Evolutionary conservation across 73 alveolate genomes (phyloP).

Genomic region (Tetrahymena thermophila): DNA sequence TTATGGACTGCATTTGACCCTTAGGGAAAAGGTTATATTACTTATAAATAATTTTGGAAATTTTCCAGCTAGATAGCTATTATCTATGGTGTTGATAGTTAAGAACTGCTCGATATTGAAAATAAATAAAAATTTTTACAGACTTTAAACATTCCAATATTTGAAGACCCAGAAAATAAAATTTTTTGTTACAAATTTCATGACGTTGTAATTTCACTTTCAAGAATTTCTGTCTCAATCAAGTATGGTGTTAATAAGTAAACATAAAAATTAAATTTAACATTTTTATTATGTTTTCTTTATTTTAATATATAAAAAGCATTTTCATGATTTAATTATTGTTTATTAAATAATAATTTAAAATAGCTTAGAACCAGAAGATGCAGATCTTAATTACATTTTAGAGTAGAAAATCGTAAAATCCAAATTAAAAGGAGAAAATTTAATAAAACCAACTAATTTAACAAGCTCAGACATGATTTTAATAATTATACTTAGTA

Average conservation of each 20-base stretch:
- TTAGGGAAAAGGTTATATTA: conserved; percentile 30
- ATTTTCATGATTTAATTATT: not conserved
- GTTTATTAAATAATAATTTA: too few species aligned
- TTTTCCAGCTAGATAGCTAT: conserved; percentile 36
- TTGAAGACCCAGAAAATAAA: conserved; percentile 8
- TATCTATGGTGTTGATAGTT: conserved; percentile 26
- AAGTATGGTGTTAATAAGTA: conserved; percentile 20
- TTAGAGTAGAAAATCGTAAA: not conserved
- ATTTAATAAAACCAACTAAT: not conserved
- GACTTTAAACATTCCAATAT: conserved; percentile 25
- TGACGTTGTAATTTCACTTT: conserved; percentile 28
- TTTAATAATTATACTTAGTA: not conserved
- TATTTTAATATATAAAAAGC: too few species aligned
- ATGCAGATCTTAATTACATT: not conserved
- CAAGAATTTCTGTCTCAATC: conserved; percentile 19
- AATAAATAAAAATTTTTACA: conserved; percentile 25
- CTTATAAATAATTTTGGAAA: conserved; percentile 35
- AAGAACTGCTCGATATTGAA: conserved; percentile 26
- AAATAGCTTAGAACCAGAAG: not conserved
- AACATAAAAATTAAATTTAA: not conserved
- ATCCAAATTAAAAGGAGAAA: not conserved
- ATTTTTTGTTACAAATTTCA: conserved; percentile 33
- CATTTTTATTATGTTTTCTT: too few species aligned
- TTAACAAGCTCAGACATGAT: not conserved
- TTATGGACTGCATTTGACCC: conserved; percentile 34